A percentile compares a stretch with the other conserved stretches of the same genome.
phyloP scores from a whole-genome alignment of 768 basidiomycete genomes.

The Xerocomellus chrysenteron region DNA sequence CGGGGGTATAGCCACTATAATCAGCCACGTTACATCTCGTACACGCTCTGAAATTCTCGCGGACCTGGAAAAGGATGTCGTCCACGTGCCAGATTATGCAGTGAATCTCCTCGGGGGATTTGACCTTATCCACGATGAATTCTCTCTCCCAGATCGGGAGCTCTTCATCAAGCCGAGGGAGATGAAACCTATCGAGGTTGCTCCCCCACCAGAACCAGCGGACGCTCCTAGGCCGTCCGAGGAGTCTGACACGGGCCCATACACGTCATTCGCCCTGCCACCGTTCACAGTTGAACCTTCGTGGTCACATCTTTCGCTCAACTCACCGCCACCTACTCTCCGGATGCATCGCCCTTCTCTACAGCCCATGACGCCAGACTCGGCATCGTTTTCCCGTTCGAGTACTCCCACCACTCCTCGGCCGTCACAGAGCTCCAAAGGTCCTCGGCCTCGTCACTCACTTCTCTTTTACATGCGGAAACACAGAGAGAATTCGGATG shows the following conservation, averaged over 20 bases:
- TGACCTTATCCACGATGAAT: conserved; percentile 37
- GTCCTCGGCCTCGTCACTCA: conserved; percentile 27
- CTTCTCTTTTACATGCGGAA: conserved; percentile 35
- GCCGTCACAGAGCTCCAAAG: conserved; percentile 25
- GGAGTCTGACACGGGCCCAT: conserved; percentile 35
- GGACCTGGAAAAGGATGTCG: conserved; percentile 31
- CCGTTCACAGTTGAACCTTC: conserved; percentile 24
- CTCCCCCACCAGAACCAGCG: conserved; percentile 22
- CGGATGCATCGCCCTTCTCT: conserved; percentile 25
- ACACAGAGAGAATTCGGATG: conserved; percentile 13
- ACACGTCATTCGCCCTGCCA: conserved; percentile 32
- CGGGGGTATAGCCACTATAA: conserved; percentile 39
- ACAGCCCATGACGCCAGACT: conserved; percentile 31
- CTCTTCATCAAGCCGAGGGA: conserved; percentile 30
- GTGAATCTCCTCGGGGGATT: conserved; percentile 44
- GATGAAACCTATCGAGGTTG: conserved; percentile 30
- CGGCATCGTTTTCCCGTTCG: conserved; percentile 31
- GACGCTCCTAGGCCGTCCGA: conserved; percentile 27
- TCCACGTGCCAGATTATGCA: conserved; percentile 46
- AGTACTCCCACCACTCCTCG: conserved; percentile 31
- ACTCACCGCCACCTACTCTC: conserved; percentile 21
- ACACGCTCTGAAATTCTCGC: conserved; percentile 39
- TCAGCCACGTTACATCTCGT: conserved; percentile 33
- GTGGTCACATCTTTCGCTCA: conserved; percentile 21
- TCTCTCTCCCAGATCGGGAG: conserved; percentile 33